Evolutionary conservation across 192 early-diverging fungal species (phyloP).

Genomic region (Globomyces pollinis-pini): DNA sequence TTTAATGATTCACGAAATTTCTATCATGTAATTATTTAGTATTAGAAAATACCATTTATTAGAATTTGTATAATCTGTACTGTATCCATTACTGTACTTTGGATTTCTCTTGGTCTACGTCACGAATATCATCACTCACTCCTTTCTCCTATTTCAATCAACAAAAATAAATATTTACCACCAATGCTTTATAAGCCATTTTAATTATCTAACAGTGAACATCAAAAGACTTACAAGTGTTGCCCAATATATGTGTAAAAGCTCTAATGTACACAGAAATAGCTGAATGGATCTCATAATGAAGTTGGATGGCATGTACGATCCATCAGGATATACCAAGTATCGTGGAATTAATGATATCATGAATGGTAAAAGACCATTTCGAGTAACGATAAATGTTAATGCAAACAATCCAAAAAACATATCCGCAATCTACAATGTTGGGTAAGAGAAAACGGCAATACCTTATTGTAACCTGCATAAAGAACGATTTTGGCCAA

Average conservation of each 20-base stretch:
- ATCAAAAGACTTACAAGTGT: conserved; percentile 15
- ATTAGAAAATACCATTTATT: no score
- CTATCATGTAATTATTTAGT: no score
- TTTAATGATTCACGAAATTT: no score
- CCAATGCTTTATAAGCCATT: conserved; percentile 33
- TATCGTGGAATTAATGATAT: conserved; percentile 22
- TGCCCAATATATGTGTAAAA: conserved; percentile 26
- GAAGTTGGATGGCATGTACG: not conserved
- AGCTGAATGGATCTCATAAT: conserved; percentile 5
- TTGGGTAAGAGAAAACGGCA: no score
- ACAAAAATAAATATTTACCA: no score
- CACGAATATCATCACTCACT: conserved; percentile 39
- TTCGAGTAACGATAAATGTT: conserved; percentile 23
- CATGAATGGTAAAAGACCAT: conserved; percentile 23
- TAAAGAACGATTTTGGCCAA: conserved; percentile 38
- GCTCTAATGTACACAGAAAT: conserved; percentile 18
- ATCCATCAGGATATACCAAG: conserved; percentile 9
- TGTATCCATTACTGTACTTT: no score
- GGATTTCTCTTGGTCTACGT: conserved; percentile 17
- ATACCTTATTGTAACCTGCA: conserved; percentile 16
- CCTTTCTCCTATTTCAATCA: no score
- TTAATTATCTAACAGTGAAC: conserved; percentile 39
- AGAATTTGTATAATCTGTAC: no score
- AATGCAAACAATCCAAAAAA: conserved; percentile 26
- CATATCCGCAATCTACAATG: conserved; percentile 19